Evolutionary conservation across 2,329 filamentous ascomycete genomes (phyloP), one percentile per base, ranked within the genome.

Genomic region (Dothideomycetidae sp.): DNA sequence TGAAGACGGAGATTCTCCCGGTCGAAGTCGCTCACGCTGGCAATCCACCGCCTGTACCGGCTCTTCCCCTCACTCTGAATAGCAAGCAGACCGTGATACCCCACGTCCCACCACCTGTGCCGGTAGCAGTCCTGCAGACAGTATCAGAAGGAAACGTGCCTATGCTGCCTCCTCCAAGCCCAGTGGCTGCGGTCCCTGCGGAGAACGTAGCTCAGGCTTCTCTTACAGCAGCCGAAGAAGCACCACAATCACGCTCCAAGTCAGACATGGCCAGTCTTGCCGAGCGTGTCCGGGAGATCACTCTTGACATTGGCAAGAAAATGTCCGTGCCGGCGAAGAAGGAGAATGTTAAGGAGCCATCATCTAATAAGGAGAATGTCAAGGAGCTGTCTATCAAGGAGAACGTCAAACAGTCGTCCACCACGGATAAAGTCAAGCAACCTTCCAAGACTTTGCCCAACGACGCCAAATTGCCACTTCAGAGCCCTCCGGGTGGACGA

Each of bases 1-100:
- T 78, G 46, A 78, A 77, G 53, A 73, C 69, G 10, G 66, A 66
- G 44, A 71, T 75, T 40, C 49, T 66, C 40, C 64, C 64, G 29
- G 59, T 64, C 44, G 58, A 62, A 17, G 45, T 53, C 21, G 47
- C 45, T n/a, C 37, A 31, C 15, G 37, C 37, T 16, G 36, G 36
- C 12, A 33, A 32, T 18, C 29, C 36, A 12, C 29, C 36, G 9
- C 36, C 19, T 9, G 10, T 16, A 3, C 29, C 36, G 7, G 29
- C 36, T 38, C 29, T 29, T 13, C n/a, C 29, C 21, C n/a, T 26
- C 7, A 26, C 21, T 7, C 7, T 26, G 21, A 7, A 26, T 7
- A n/a, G 21, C 21, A 26, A 26, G 21, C 21, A 26, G 21, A 7
- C 21, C 7, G 21, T 26, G 7, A 7, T n/a, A 26, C 21, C 21